Percentiles rank a stretch among this genome's conserved stretches.
Conservation (phyloP, 768 basidiomycete genomes). For the Amanita molliuscula region DNA sequence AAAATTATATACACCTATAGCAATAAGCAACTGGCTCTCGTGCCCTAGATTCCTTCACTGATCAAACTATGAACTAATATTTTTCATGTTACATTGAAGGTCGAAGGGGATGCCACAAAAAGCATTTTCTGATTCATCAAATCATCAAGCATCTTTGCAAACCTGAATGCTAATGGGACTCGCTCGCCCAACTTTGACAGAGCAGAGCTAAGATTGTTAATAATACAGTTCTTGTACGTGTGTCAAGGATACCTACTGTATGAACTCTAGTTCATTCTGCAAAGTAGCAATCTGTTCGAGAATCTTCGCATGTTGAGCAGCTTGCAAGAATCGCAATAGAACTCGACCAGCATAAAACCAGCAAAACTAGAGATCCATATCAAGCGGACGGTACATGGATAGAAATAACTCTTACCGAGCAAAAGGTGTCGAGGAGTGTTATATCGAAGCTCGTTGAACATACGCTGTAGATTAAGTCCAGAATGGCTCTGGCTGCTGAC, state of each 20-base stretch:
- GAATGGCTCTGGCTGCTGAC: conserved; percentile 51
- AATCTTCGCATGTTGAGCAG: conserved; percentile 47
- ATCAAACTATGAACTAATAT: not conserved
- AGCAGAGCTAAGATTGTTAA: conserved; percentile 31
- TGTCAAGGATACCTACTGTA: conserved; percentile 37
- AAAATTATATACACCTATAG: no score
- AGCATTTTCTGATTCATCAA: conserved; percentile 28
- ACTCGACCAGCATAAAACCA: conserved; percentile 66
- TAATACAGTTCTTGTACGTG: not conserved
- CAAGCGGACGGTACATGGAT: not conserved
- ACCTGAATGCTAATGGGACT: conserved; percentile 55
- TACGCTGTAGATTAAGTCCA: conserved; percentile 57
- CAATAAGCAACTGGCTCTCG: no score
- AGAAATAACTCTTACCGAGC: conserved; percentile 36
- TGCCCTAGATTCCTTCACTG: not conserved
- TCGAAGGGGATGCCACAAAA: conserved; percentile 10
- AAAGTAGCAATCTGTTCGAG: conserved; percentile 48
- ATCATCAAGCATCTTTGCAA: conserved; percentile 47
- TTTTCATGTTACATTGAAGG: not conserved
- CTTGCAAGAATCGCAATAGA: conserved; percentile 55
- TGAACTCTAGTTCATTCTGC: conserved; percentile 54
- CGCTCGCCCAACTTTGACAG: conserved; percentile 55
- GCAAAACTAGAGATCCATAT: conserved; percentile 32
- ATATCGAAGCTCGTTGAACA: conserved; percentile 67
- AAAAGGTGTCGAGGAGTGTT: conserved; percentile 59